phyloP scores from a whole-genome alignment of 257 asterid species.

The Ophiorrhiza pumila region DNA sequence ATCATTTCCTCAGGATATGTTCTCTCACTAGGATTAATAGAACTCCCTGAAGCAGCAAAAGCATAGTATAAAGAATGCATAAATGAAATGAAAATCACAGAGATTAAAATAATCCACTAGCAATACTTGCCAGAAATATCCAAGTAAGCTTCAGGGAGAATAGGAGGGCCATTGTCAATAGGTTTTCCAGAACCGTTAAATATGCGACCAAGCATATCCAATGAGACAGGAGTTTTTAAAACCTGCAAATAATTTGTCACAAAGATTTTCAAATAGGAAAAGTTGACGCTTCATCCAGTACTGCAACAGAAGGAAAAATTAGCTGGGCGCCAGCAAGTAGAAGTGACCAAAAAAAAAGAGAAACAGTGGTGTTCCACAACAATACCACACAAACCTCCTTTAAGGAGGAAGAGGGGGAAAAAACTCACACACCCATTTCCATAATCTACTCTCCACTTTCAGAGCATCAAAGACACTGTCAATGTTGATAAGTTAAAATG shows the following conservation, averaged over 20 bases:
- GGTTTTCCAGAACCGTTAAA: slow-evolving; percentile 70
- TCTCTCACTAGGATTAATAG: slow-evolving; percentile 98
- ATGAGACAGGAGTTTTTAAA: slow-evolving; percentile 49
- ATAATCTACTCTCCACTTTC: not conserved
- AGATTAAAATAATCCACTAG: not conserved
- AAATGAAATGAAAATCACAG: not conserved
- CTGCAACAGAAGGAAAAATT: not conserved
- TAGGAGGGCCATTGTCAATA: slow-evolving; percentile 97
- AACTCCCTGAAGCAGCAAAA: slow-evolving; percentile 64
- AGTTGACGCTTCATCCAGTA: not conserved
- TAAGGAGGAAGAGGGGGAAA: not conserved
- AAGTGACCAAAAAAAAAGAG: not conserved
- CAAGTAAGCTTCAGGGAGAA: slow-evolving; percentile 97
- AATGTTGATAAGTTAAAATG: not conserved
- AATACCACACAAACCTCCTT: not conserved
- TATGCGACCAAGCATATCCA: slow-evolving; percentile 58
- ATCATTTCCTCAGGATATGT: slow-evolving; percentile 98
- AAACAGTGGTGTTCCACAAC: not conserved
- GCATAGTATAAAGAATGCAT: slow-evolving; percentile 1
- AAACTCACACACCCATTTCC: not conserved
- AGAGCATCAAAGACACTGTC: not conserved
- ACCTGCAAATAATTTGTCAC: slow-evolving; percentile 29
- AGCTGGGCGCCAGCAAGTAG: not conserved
- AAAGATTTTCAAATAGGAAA: not conserved
- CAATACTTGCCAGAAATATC: slow-evolving; percentile 86